A percentile compares a stretch with the other conserved stretches of the same genome.
These are phyloP conservation scores for Bacidia rubella DNA, from an alignment of 495 filamentous ascomycete genomes.

Conservation along the genomic window DNA sequence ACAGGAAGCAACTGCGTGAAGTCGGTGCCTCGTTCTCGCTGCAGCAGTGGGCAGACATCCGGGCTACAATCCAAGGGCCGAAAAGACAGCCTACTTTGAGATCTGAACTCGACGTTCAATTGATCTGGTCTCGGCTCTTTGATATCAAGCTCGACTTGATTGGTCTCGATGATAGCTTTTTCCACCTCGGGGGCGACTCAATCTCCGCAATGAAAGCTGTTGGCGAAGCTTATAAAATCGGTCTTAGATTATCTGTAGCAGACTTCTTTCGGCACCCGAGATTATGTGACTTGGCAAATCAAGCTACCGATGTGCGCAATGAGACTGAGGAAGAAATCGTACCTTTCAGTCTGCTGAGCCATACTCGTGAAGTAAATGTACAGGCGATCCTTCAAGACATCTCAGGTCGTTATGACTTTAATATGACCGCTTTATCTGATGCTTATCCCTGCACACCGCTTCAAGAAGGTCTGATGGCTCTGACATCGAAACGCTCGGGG, in stretches of 20 bases:
- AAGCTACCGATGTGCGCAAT: too few relatives aligned
- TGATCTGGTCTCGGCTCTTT: conserved; percentile 25
- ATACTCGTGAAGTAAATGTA: too few relatives aligned
- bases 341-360: too few relatives aligned
- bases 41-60: background rate
- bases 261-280: conserved; percentile 32
- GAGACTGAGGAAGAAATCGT: too few relatives aligned
- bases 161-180: conserved; percentile 36
- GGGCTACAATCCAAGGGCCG: background rate
- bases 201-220: conserved; percentile 43
- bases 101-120: conserved; percentile 21
- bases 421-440: too few relatives aligned
- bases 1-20: background rate
- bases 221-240: conserved; percentile 22
- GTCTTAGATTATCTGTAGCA: conserved; percentile 27
- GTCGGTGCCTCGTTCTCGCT: background rate
- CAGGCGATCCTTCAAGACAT: too few relatives aligned
- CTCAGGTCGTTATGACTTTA: too few relatives aligned
- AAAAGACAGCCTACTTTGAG: background rate
- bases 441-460: too few relatives aligned
- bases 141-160: conserved; percentile 22
- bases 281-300: background rate
- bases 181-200: conserved; percentile 43
- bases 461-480: too few relatives aligned
- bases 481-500: too few relatives aligned